Percentiles rank a stretch among this genome's conserved stretches.
Evolutionary conservation across 106 monocot species (phyloP).

Genomic region (Vanilla planifolia): DNA sequence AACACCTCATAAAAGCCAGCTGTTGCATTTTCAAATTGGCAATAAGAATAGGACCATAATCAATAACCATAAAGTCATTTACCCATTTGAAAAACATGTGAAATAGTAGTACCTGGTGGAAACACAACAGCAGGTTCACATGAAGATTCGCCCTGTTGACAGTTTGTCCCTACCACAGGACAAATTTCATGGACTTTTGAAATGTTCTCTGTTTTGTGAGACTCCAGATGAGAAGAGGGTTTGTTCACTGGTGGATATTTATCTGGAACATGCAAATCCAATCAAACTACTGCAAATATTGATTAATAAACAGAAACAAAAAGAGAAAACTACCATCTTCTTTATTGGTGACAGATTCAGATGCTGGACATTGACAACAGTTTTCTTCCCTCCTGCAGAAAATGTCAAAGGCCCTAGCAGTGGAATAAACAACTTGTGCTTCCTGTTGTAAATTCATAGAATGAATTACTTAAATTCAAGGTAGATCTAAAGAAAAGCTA

Average conservation of each 20-base stretch:
- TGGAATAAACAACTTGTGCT: conserved; percentile 23
- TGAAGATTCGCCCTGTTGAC: conserved; percentile 16
- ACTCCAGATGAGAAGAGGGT: conserved; percentile 19
- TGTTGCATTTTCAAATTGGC: too few species aligned
- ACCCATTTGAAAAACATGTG: too few species aligned
- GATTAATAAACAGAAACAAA: background rate
- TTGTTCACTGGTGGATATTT: conserved; percentile 32
- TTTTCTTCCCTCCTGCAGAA: conserved; percentile 33
- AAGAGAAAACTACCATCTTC: background rate
- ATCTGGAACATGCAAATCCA: background rate
- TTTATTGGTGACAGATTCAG: conserved; percentile 20
- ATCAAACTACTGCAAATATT: background rate
- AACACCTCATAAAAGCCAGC: too few species aligned
- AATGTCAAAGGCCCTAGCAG: conserved; percentile 33
- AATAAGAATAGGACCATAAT: too few species aligned
- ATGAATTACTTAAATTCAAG: background rate
- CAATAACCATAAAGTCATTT: too few species aligned
- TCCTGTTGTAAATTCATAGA: conserved; percentile 25
- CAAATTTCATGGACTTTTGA: conserved; percentile 6
- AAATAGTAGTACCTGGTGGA: conserved; percentile 29
- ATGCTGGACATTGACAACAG: conserved; percentile 5
- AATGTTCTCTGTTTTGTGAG: conserved; percentile 15
- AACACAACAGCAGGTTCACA: conserved; percentile 13
- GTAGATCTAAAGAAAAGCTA: background rate
- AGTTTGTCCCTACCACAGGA: conserved; percentile 12